Base-by-base conservation (phyloP, 2,329 filamentous ascomycete species). In the Ilyonectria mors-panacis region DNA sequence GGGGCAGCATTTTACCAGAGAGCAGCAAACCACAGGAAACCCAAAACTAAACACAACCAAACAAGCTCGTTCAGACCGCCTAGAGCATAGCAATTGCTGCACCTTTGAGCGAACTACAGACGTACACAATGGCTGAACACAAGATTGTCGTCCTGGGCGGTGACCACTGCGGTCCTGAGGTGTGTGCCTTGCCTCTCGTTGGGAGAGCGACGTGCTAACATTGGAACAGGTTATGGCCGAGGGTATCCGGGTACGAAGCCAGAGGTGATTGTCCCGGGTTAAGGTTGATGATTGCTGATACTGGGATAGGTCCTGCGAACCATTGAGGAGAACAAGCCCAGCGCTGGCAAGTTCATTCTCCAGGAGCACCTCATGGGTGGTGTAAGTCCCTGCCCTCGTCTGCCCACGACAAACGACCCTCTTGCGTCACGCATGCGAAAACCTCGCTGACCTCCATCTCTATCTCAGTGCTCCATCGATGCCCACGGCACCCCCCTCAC, bases 311-410 rank as follows among this genome's bases (percentile, higher is more conserved):
- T 96, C 73, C 88, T 98, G 78, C 92, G 92, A 79, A 87, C 92
- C 5, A 85, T 98, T 66, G 93, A 97, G 84, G 88, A 91, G 75
- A 84, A 86, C 74, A 91, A 89, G 78, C 87, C 91, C 63, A 88
- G 91, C 72, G 87, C 92, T 61, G 86, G 84, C 80, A 92, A 92
- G 77, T 97, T 98, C 85, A 94, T 96, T 80, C 92, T 98, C 76
- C 89, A 97, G 79, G 90, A 97, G 63, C 94, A 98, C 80, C 87
- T 97, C 64, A 89, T 99, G 65, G 95, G 96, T 77, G 95, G 96
- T 77, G 95, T 97, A 89, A 85, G 93, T 70, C 35, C 37, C 53
- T 65, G 35, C 37, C 33, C 21, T n/a, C 44, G 17, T 53, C 30
- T 57, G 56, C 35, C 48, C 30, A n/a, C 44, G 39, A 21, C 44